phyloP scores from a whole-genome alignment of 768 basidiomycete species.

The Hericium rajendrae region DNA sequence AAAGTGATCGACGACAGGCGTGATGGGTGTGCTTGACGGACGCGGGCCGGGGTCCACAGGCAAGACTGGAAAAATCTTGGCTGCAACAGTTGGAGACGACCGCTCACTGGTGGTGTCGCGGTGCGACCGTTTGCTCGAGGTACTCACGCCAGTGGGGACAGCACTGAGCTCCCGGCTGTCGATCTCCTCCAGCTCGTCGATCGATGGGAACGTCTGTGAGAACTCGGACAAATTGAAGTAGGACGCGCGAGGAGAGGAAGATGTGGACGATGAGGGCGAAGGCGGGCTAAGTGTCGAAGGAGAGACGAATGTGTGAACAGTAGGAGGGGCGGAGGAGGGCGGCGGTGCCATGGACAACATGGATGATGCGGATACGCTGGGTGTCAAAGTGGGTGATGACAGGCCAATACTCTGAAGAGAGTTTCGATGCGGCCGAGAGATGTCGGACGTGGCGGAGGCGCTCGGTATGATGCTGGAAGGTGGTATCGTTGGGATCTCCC shows the following conservation, averaged over 20 bases:
- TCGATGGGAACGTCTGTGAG: constrained; percentile 60
- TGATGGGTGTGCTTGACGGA: constrained; percentile 64
- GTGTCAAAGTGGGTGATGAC: constrained; percentile 16
- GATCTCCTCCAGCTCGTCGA: constrained; percentile 63
- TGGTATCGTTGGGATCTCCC: constrained; percentile 31
- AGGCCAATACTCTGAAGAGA: constrained; percentile 11
- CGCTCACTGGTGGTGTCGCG: constrained; percentile 6
- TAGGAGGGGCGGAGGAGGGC: constrained; percentile 18
- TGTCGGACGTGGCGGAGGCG: constrained; percentile 23
- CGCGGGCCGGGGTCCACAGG: constrained; percentile 41
- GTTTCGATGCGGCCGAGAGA: constrained; percentile 14
- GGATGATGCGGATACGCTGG: constrained; percentile 18
- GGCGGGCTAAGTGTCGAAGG: constrained; percentile 67
- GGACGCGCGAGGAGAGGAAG: constrained; percentile 45
- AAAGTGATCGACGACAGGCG: constrained; percentile 45
- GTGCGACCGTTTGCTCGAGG: constrained; percentile 21
- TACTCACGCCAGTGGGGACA: constrained; percentile 30
- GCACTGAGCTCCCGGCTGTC: constrained; percentile 39
- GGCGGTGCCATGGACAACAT: constrained; percentile 15
- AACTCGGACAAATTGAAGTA: constrained; percentile 45
- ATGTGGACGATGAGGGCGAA: constrained; percentile 61
- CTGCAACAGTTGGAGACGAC: constrained; percentile 4
- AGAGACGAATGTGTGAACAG: constrained; percentile 50
- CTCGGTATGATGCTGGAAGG: constrained; percentile 20
- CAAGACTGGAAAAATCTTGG: constrained; percentile 30